These are phyloP conservation scores for Lachnellula cervina DNA, from an alignment of 2,329 filamentous ascomycete species.

Conservation along the genomic window DNA sequence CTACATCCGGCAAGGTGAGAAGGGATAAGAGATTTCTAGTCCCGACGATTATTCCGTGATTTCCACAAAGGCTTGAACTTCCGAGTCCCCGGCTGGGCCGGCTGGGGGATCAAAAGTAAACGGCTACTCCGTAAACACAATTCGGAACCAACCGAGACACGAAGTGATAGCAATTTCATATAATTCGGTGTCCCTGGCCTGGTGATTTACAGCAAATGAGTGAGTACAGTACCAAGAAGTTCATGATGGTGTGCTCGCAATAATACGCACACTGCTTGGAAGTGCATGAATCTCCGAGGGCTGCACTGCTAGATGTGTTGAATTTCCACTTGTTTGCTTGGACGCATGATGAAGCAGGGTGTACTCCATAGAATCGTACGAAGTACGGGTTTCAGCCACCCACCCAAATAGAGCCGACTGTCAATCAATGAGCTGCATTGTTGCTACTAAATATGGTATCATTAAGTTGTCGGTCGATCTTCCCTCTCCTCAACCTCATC, in stretches of 20 bases:
- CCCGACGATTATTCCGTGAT: no score
- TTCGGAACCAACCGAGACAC: background rate
- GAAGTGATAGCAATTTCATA: background rate
- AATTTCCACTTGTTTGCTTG: background rate
- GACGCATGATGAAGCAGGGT: background rate
- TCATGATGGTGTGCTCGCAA: background rate
- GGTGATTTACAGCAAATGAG: background rate
- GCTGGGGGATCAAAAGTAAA: background rate
- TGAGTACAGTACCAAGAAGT: background rate
- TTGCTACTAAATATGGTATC: background rate
- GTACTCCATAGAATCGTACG: background rate
- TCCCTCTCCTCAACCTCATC: constrained; percentile 8
- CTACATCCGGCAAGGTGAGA: background rate
- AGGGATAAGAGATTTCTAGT: background rate
- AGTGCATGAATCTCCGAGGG: background rate
- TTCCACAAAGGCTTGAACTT: background rate
- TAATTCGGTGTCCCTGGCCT: background rate
- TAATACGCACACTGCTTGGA: background rate
- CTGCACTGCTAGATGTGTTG: background rate
- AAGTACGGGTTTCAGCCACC: background rate
- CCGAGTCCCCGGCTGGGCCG: background rate
- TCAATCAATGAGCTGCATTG: background rate
- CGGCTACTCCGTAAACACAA: background rate
- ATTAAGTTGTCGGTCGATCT: constrained; percentile 9
- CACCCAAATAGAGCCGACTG: background rate